Evolutionary conservation across 2,329 filamentous ascomycete species (phyloP), one percentile per base, ranked within the genome.

Genomic region (Cercospora sp.): DNA sequence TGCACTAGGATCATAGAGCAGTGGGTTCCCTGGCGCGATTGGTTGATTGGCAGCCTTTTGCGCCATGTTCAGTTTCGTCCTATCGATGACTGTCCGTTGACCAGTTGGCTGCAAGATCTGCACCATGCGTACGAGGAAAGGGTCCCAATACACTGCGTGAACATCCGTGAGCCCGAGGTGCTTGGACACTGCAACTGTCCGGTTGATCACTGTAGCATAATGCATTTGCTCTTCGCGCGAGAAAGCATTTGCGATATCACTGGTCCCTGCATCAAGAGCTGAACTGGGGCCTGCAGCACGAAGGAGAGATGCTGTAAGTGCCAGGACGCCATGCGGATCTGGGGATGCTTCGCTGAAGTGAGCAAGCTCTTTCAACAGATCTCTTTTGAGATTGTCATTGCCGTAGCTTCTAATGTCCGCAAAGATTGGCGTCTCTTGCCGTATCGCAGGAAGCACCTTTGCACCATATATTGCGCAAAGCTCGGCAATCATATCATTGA

Each of bases 1-100:
- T 21, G 93, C 81, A 75, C 97, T 98, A 0, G 95, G 93, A 75
- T 97, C 97, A 77, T 98, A 97, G 66, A 99, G 91, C 74, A 99
- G 97, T 0, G 95, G 95, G 69, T 95, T 93, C 71, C 85, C 69
- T 5, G 74, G 68, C 2, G 30, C 57, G 13, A 67, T 55, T 5
- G 67, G 67, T 18, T 69, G 64, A 21, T 64, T 70, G 13, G 65
- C 45, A 18, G 65, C 43, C 9, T 64, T 61, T 18, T 70, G 67
- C 28, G 61, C 53, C 60, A 68, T 51, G n/a, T 69, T 67, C 32
- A 73, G 57, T 60, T 70, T 73, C 12, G 68, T 66, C 24, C 69
- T 70, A 58, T 73, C 69, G 12, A 77, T 67, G 26, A 77, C 68
- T 26, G 61, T 67, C 49, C 65, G 68, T 18, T 63, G 51, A 3